A percentile compares a stretch with the other conserved stretches of the same genome.
These are phyloP conservation scores for Eimeria praecox DNA, from an alignment of 169 alveolate species.

Conservation along the genomic window DNA sequence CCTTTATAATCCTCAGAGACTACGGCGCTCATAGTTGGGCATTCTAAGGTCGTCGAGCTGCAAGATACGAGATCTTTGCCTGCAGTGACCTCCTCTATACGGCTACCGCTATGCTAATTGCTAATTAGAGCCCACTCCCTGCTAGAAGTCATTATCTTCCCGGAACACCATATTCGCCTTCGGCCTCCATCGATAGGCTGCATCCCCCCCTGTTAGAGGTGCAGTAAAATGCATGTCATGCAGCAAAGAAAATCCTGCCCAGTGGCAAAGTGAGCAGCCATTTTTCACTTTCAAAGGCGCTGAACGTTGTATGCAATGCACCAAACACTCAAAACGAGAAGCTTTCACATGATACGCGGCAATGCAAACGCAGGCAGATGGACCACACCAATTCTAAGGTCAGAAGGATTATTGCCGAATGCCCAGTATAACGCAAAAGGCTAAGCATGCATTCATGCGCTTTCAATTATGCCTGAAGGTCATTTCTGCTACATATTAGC, in stretches of 20 bases:
- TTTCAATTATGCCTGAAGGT: background rate
- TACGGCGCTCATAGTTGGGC: background rate
- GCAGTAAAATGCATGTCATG: background rate
- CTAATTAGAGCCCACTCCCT: background rate
- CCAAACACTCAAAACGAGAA: background rate
- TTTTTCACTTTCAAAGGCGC: background rate
- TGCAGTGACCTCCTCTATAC: background rate
- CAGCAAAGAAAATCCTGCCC: background rate
- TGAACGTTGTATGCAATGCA: background rate
- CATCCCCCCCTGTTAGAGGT: no score
- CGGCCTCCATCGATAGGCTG: background rate
- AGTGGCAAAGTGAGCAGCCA: background rate
- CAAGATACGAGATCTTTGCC: background rate
- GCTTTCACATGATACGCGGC: background rate
- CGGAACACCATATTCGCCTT: background rate
- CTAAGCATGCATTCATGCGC: background rate
- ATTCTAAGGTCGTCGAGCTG: background rate
- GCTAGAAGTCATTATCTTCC: background rate
- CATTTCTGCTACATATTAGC: no score
- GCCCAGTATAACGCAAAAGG: background rate
- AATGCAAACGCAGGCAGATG: background rate
- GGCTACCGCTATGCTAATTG: background rate
- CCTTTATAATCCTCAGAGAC: background rate
- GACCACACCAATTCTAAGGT: background rate
- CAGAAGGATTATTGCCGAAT: background rate